Base-by-base conservation (phyloP, 139 green algal species). In the Bryopsis sp. region DNA sequence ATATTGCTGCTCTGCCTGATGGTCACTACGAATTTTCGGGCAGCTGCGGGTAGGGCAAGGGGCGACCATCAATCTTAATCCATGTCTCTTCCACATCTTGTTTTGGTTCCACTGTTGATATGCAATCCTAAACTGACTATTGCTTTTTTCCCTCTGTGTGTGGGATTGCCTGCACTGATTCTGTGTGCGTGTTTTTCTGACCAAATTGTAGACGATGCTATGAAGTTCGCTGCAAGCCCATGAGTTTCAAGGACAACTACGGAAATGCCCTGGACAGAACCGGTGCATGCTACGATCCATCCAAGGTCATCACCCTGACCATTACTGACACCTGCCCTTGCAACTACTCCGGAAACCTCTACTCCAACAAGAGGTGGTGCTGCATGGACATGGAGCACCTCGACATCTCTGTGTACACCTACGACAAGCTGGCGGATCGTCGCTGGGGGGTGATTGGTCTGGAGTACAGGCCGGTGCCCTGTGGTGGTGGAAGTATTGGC, bases 281-380 rank as follows among this genome's bases (percentile, higher is more conserved):
- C 3, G 11, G 37, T 29, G 66, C 36, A 6, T 72, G 66, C 43
- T 72, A 69, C 43, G 66, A 72, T 60, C 43, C 39, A 22, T 28
- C 8, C 39, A 37, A 64, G 39, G 39, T 8, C 43, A 37, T 72
- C 19, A 60, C 65, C 22, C 19, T 72, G 31, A 65, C 37, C 8
- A 38, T 72, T 7, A n/a, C 26, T 4, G 66, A 69, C 46, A 62
- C 66, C 3, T 72, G 43, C 7, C 43, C 43, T 29, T 72, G 43
- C 66, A 29, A 68, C 15, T 58, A 70, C 4, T 24, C 43, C 15
- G 11, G 19, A 5, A 72, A 72, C 66, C 19, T 4, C 26, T 70
- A 70, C 66, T 72, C 66, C 66, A 72, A 72, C 66, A 38, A n/a
- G 6, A 39, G 66, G 3, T 72, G 66, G 66, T 69, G 33, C 33